Base-by-base conservation (phyloP, 164 flowering plant genomes). In the Hamamelis virginiana region DNA sequence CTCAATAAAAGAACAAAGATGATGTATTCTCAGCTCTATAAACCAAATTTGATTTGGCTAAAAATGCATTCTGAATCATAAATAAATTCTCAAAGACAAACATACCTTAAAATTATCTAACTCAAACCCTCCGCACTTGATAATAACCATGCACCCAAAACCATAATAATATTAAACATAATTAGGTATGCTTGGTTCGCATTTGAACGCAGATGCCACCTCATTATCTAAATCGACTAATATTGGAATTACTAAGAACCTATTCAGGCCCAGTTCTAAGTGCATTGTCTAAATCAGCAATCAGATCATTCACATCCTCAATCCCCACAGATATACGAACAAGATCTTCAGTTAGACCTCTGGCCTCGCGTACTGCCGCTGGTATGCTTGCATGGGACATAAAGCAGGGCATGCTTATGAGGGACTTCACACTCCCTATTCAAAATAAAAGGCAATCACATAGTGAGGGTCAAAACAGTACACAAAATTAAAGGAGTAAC, bases 321-420 rank as follows among this genome's bases (percentile, higher is more conserved):
- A 93, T 93, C 16, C 99, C 99, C 13, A 91, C 99, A 33, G 99
- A 93, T 15, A 96, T 89, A 26, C 99, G 94, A 62, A 96, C 81
- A 63, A 96, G 95, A 80, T 96, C 99, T 76, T 93, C 96, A 19
- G 91, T 89, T 33, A 93, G 74, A 62, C 99, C 99, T 74, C 99
- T 81, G 16, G 94, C 87, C 73, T 93, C 92, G 1, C 99, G 94
- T 21, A 87, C 94, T 25, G 81, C 83, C 52, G 85, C 87, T 15
- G 99, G 98, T 78, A 96, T 93, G 78, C 88, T 84, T 71, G 98
- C 95, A 85, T 96, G 98, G 26, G 98, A 93, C 99, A 96, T 93
- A 68, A 93, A 96, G 86, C 99, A 91, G 2, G 98, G 98, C 94
- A 96, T 71, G 89, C 98, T 96, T 65, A 93, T 93, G 28, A 96